phyloP scores from a whole-genome alignment of 2,329 filamentous ascomycete genomes.

The Colletotrichum tabaci region DNA sequence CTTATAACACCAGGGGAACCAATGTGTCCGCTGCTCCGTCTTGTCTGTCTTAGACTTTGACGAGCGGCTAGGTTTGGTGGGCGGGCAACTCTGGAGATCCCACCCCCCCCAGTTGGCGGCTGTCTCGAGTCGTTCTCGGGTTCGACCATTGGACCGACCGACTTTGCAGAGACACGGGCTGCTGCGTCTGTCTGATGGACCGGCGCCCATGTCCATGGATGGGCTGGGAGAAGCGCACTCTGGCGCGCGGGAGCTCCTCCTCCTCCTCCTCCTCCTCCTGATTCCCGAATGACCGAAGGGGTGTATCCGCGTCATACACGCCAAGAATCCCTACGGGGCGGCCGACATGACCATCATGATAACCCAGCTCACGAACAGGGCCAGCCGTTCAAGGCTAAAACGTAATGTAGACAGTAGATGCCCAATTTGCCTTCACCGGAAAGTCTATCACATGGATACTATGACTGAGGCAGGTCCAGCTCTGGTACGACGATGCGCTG shows the following conservation, averaged over 20 bases:
- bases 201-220: conserved; percentile 11
- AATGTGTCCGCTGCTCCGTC: not conserved
- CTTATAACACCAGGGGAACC: conserved; percentile 26
- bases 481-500: conserved; percentile 19
- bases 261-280: too few relatives aligned
- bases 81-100: not conserved
- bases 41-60: not conserved
- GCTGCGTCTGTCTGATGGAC: conserved; percentile 11
- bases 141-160: not conserved
- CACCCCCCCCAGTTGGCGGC: conserved; percentile 13
- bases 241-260: not conserved
- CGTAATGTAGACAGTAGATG: not conserved
- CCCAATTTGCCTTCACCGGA: not conserved
- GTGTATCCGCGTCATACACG: not conserved
- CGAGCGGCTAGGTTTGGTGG: conserved; percentile 6
- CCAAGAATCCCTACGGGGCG: conserved; percentile 21
- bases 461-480: conserved; percentile 19
- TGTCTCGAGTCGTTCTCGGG: conserved; percentile 15
- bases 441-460: conserved; percentile 7
- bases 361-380: conserved; percentile 1
- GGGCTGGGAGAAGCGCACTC: conserved; percentile 18
- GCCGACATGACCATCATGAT: conserved; percentile 8
- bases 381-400: conserved; percentile 10
- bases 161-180: not conserved
- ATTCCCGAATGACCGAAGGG: not conserved